These are phyloP conservation scores for Russula dissimulans DNA, from an alignment of 768 basidiomycete genomes.

Conservation along the genomic window DNA sequence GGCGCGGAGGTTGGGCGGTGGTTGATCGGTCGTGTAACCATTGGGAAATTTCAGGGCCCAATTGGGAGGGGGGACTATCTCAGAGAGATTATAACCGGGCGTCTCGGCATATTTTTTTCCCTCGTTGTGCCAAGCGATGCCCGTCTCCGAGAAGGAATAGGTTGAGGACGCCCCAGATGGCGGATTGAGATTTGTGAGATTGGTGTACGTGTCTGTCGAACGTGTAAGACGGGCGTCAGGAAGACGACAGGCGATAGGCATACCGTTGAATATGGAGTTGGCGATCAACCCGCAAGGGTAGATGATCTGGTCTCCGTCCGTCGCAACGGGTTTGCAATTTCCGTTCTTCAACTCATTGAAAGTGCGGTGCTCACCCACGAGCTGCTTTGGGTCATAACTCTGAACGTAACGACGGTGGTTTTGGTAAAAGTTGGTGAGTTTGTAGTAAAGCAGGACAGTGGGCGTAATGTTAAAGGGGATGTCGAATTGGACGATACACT, in stretches of 20 bases:
- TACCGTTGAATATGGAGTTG: slow-evolving; percentile 94
- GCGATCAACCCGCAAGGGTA: slow-evolving; percentile 98
- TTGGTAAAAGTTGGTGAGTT: slow-evolving; percentile 93
- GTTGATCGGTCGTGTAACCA: slow-evolving; percentile 53
- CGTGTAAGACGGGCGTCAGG: neutral
- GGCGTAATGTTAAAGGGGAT: slow-evolving; percentile 66
- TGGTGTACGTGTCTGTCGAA: slow-evolving; percentile 65
- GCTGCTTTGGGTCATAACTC: slow-evolving; percentile 76
- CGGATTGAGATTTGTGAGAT: slow-evolving; percentile 50
- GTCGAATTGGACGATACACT: slow-evolving; percentile 77
- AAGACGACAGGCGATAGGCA: slow-evolving; percentile 17
- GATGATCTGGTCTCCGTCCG: slow-evolving; percentile 43
- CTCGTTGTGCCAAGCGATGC: slow-evolving; percentile 97
- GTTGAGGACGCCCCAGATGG: slow-evolving; percentile 34
- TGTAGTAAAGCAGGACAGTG: slow-evolving; percentile 90
- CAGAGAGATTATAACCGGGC: slow-evolving; percentile 51
- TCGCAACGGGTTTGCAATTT: slow-evolving; percentile 82
- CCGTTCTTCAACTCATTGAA: slow-evolving; percentile 44
- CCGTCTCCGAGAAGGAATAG: slow-evolving; percentile 66
- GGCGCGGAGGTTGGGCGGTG: slow-evolving; percentile 59
- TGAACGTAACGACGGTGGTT: slow-evolving; percentile 98
- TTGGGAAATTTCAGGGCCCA: slow-evolving; percentile 70
- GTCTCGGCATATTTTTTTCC: slow-evolving; percentile 73
- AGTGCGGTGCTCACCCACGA: slow-evolving; percentile 61
- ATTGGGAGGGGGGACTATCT: slow-evolving; percentile 88